Conservation (phyloP, 1,284 basidiomycete genomes). For the Uromyces viciae-fabae region DNA sequence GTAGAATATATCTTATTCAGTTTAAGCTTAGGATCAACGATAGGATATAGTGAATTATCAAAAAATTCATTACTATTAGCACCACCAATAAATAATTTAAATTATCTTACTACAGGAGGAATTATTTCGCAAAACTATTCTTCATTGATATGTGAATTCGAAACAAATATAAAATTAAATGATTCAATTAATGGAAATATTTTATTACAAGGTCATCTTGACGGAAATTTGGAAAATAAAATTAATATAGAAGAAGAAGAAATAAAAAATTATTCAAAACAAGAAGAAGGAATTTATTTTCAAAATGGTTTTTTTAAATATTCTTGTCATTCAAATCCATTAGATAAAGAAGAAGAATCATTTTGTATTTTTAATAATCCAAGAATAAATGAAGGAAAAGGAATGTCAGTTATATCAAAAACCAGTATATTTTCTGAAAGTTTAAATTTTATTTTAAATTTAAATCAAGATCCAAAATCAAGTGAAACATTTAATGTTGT, state of each 20-base stretch:
- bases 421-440: neutral
- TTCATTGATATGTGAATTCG: no score
- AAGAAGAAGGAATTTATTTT: conserved; percentile 14
- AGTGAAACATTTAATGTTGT: conserved; percentile 21
- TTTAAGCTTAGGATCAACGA: no score
- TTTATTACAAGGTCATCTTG: conserved; percentile 1
- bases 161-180: neutral
- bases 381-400: conserved; percentile 16
- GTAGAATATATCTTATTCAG: no score
- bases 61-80: neutral
- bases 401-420: conserved; percentile 10
- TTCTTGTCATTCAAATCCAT: conserved; percentile 5
- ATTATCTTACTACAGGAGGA: neutral
- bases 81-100: neutral
- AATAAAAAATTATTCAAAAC: no score
- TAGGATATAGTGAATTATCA: neutral
- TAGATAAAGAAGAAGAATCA: neutral
- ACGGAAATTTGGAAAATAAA: no score
- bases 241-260: no score
- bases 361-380: conserved; percentile 27
- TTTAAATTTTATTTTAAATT: neutral
- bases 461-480: neutral
- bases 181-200: neutral
- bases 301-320: conserved; percentile 21
- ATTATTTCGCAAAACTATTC: neutral